phyloP scores from a whole-genome alignment of 2,329 filamentous ascomycete genomes.

The Zopfia rhizophila region DNA sequence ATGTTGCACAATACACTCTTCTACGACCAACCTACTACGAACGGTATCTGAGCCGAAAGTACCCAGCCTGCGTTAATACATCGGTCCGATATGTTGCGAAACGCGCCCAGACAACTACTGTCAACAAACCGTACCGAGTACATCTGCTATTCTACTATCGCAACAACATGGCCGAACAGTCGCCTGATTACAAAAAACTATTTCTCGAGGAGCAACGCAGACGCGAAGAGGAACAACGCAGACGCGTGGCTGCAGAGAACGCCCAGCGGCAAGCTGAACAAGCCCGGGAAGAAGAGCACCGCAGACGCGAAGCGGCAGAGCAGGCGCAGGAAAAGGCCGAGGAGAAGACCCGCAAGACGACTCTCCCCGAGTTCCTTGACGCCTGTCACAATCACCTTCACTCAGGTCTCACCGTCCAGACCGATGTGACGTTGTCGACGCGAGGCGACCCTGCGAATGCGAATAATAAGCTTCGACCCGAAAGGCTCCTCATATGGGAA shows the following conservation, averaged over 20 bases:
- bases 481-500: conserved; percentile 20
- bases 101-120: conserved; percentile 13
- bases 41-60: too few relatives aligned
- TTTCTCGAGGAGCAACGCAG: neutral
- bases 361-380: conserved; percentile 28
- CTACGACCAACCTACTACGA: too few relatives aligned
- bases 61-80: too few relatives aligned
- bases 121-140: conserved; percentile 18
- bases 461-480: conserved; percentile 29
- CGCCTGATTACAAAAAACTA: too few relatives aligned
- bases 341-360: conserved; percentile 24
- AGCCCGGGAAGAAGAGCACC: conserved; percentile 16
- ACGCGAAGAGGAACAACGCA: conserved; percentile 18
- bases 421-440: conserved; percentile 22
- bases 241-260: conserved; percentile 3
- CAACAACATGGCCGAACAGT: conserved; percentile 11
- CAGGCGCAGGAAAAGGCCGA: conserved; percentile 13
- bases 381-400: conserved; percentile 27
- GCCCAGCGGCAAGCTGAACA: conserved; percentile 15
- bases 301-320: conserved; percentile 19
- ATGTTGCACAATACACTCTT: conserved; percentile 12
- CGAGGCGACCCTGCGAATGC: conserved; percentile 31
- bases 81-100: too few relatives aligned
- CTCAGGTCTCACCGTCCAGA: conserved; percentile 20
- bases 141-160: conserved; percentile 17